These are phyloP conservation scores for Sarcodon sp. DNA, from an alignment of 768 basidiomycete genomes.

Conservation along the genomic window DNA sequence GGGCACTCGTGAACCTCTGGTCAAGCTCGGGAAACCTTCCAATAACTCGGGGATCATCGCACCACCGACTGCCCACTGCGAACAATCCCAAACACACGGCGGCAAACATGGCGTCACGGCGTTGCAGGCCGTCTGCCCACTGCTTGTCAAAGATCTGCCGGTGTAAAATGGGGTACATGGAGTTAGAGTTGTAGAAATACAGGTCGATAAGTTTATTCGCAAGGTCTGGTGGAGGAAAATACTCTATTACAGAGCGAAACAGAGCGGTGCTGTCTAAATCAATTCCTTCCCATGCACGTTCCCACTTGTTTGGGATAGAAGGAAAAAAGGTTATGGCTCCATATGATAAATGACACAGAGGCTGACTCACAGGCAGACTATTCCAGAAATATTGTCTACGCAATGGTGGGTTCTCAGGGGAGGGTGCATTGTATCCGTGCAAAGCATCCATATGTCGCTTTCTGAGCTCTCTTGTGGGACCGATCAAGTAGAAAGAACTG, in stretches of 20 bases:
- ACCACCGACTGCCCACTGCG: constrained; percentile 58
- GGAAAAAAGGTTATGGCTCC: neutral
- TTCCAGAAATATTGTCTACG: constrained; percentile 43
- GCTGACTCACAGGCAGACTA: constrained; percentile 34
- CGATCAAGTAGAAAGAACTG: constrained; percentile 41
- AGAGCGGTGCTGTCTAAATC: constrained; percentile 15
- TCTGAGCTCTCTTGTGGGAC: constrained; percentile 38
- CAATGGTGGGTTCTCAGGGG: constrained; percentile 9
- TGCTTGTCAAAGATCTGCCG: constrained; percentile 55
- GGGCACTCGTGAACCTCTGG: neutral
- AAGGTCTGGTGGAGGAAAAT: constrained; percentile 55
- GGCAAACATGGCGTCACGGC: constrained; percentile 38
- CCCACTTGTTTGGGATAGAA: constrained; percentile 33
- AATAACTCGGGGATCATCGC: constrained; percentile 46
- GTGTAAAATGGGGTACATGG: constrained; percentile 56
- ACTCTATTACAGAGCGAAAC: constrained; percentile 22
- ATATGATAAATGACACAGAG: no score
- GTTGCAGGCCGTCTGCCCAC: constrained; percentile 39
- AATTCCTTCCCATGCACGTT: constrained; percentile 37
- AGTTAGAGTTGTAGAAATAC: constrained; percentile 55
- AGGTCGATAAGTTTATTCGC: constrained; percentile 43
- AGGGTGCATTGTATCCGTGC: constrained; percentile 4
- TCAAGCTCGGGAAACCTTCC: neutral
- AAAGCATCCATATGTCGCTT: constrained; percentile 32
- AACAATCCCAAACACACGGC: constrained; percentile 50